Conservation (phyloP, 345 rosid species). For the Psidium friedrichsthalianum region DNA sequence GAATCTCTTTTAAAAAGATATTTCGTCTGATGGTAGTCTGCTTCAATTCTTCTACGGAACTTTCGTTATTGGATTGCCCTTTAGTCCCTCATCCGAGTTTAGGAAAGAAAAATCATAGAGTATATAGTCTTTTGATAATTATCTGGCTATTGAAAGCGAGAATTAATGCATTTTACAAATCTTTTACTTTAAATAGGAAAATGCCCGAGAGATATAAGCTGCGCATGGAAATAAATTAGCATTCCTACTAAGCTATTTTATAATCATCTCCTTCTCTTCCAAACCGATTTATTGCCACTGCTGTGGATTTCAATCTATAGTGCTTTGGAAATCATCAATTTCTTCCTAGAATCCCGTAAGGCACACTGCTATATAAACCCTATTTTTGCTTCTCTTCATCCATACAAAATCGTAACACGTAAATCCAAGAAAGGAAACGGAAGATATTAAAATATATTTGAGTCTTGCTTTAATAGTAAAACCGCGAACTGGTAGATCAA, state of each 20-base stretch:
- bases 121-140: background rate
- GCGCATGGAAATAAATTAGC: background rate
- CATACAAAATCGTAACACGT: background rate
- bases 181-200: background rate
- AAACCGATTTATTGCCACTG: too few relatives aligned
- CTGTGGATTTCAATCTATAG: too few relatives aligned
- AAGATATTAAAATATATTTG: too few relatives aligned
- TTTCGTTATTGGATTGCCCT: background rate
- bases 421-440: background rate
- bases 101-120: background rate
- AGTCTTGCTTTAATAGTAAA: too few relatives aligned
- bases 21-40: too few relatives aligned
- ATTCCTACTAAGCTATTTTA: background rate
- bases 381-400: background rate
- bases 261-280: background rate
- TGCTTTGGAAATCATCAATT: too few relatives aligned
- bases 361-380: too few relatives aligned
- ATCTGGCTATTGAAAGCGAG: background rate
- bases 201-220: background rate
- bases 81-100: background rate
- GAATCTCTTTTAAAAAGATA: too few relatives aligned
- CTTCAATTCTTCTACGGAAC: too few relatives aligned
- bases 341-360: too few relatives aligned
- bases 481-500: too few relatives aligned
- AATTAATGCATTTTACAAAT: background rate